Base-by-base conservation (phyloP, 176 grass and related monocot species). In the Hordeum marinum region DNA sequence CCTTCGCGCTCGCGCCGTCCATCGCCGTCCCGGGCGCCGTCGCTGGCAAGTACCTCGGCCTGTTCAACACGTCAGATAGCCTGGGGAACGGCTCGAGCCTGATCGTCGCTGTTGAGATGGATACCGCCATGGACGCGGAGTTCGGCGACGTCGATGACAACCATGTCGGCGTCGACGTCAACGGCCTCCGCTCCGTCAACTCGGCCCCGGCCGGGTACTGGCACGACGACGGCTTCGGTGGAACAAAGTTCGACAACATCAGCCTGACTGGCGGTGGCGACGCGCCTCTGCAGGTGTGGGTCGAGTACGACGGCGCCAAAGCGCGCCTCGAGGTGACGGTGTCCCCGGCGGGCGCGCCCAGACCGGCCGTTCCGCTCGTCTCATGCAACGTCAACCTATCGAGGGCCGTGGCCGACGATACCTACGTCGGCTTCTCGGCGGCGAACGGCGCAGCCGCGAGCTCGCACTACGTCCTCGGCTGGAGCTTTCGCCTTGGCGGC, bases 51-150 rank as follows among this genome's bases (percentile, higher is more conserved):
- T 97, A 94, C 57, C 86, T 97, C 0, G 92, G 95, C 3, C 50
- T 97, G 3, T 58, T 94, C 78, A 86, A 82, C 91, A 75, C 90
- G 46, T 50, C 36, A 25, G 86, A 92, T 63, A 67, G 76, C 83
- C 6, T 73, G 3, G 90, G 95, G 9, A 97, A 97, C 70, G 62
- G 75, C 17, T 89, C 88, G 13, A 94, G 94, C 87, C 90, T 94
- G 36, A 62, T 94, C 41, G 88, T 97, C 50, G 90, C 88, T 31
- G 72, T 97, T 1, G 95, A 97, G 89, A 91, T 97, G 64, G 90
- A 97, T 78, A 97, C 92, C 36, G 92, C 94, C 18, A 89, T 93
- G 91, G 90, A 97, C 89, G 91, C 92, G 23, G 95, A 94, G 87
- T 94, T 97, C 83, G 70, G 72, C 20, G 92, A 97, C 63, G 82